These are phyloP conservation scores for Asclepias syriaca DNA, from an alignment of 257 asterid genomes.

Conservation along the genomic window DNA sequence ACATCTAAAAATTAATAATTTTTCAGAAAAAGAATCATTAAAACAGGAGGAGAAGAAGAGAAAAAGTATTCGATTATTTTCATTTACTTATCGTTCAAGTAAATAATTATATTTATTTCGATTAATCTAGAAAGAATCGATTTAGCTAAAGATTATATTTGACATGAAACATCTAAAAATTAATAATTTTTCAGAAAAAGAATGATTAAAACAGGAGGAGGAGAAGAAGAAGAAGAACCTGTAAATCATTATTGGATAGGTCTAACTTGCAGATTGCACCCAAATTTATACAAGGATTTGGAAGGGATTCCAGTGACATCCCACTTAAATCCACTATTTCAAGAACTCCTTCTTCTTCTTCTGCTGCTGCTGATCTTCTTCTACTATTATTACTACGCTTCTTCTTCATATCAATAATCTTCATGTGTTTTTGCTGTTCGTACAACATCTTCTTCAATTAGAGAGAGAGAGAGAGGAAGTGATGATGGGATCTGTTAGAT, in stretches of 20 bases:
- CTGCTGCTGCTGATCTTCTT: neutral
- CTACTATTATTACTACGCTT: neutral
- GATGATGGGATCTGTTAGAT: neutral
- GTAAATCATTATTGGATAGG: conserved; percentile 83
- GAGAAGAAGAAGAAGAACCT: conserved; percentile 30
- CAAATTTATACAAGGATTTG: conserved; percentile 47
- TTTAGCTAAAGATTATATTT: no score
- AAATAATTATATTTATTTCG: no score
- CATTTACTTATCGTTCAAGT: no score
- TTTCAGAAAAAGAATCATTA: no score
- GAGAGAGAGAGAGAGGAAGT: neutral
- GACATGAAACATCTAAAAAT: no score
- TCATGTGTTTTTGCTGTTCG: conserved; percentile 4
- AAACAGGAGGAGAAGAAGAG: neutral
- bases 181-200: no score
- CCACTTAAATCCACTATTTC: conserved; percentile 78
- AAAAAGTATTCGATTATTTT: no score
- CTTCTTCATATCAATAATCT: conserved; percentile 4
- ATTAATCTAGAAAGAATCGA: no score
- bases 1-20: no score
- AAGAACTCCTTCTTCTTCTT: conserved; percentile 17
- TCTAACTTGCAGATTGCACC: conserved; percentile 64
- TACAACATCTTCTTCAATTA: conserved; percentile 18
- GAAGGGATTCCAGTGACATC: conserved; percentile 53
- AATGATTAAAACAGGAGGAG: no score